Conservation (phyloP, 2,329 filamentous ascomycete genomes). For the Moelleriella libera region DNA sequence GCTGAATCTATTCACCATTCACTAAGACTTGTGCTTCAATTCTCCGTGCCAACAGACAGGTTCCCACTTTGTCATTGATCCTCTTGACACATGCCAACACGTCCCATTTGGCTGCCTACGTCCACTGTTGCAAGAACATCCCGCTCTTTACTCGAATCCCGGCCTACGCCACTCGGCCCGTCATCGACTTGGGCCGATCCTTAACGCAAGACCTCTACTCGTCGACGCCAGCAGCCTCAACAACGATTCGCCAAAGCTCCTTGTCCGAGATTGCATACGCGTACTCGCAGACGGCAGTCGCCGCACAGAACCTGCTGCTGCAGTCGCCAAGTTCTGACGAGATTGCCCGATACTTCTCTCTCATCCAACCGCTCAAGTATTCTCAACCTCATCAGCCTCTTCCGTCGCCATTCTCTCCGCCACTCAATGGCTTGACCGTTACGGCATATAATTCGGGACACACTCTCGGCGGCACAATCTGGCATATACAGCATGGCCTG, state of each 20-base stretch:
- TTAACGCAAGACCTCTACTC: conserved; percentile 85
- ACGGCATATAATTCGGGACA: conserved; percentile 96
- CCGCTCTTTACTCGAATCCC: conserved; percentile 85
- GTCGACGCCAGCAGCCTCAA: conserved; percentile 76
- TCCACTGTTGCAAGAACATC: conserved; percentile 94
- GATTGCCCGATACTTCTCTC: conserved; percentile 80
- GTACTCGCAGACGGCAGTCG: conserved; percentile 34
- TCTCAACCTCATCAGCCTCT: conserved; percentile 89
- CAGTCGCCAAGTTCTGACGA: conserved; percentile 71
- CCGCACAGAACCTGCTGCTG: conserved; percentile 41
- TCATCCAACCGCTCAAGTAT: conserved; percentile 88
- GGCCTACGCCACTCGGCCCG: conserved; percentile 84
- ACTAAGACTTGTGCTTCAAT: background rate
- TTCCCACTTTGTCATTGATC: conserved; percentile 82
- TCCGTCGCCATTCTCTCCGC: conserved; percentile 74
- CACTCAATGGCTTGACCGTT: conserved; percentile 80
- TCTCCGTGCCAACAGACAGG: conserved; percentile 43
- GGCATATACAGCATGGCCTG: conserved; percentile 93
- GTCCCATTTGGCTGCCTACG: conserved; percentile 83
- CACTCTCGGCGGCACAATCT: conserved; percentile 92
- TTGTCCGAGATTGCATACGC: conserved; percentile 51
- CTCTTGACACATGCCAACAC: conserved; percentile 90
- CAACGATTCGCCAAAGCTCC: conserved; percentile 59
- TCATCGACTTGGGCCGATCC: conserved; percentile 84
- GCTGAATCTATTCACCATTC: background rate